phyloP scores from a whole-genome alignment of 164 flowering plant species.

The Dillenia turbinata region DNA sequence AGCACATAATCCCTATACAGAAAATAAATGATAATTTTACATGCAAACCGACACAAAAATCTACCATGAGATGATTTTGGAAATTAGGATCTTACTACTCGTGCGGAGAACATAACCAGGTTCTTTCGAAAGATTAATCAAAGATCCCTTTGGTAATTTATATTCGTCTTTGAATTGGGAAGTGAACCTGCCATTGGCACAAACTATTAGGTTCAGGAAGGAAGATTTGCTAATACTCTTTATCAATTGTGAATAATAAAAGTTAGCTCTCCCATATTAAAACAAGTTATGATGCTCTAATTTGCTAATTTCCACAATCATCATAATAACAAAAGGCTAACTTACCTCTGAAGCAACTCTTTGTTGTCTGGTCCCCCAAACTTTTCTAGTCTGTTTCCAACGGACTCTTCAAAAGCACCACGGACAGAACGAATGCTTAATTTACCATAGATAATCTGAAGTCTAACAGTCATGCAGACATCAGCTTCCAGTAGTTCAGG shows the following conservation, averaged over 20 bases:
- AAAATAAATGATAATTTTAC: no score
- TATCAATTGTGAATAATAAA: not conserved
- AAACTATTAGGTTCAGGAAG: no score
- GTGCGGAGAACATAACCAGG: conserved; percentile 63
- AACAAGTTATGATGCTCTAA: no score
- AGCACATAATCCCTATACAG: no score
- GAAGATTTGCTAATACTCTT: no score
- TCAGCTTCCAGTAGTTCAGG: conserved; percentile 64
- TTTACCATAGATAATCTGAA: conserved; percentile 80
- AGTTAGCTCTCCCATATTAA: not conserved
- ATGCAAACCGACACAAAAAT: no score
- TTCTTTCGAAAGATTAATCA: conserved; percentile 75
- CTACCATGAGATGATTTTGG: no score
- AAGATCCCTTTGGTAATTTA: conserved; percentile 71
- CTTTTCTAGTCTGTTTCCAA: conserved; percentile 80
- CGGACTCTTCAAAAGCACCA: conserved; percentile 89
- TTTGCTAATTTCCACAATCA: no score
- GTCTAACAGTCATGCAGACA: conserved; percentile 73
- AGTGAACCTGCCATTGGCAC: conserved; percentile 59
- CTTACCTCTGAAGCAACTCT: conserved; percentile 82
- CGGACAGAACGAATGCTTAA: conserved; percentile 84
- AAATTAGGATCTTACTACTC: conserved; percentile 7
- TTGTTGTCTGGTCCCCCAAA: conserved; percentile 72
- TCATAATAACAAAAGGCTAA: no score
- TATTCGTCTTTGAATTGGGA: conserved; percentile 86